Evolutionary conservation across 805 yeast genomes (phyloP).

Genomic region (Myxozyma nipponensis): DNA sequence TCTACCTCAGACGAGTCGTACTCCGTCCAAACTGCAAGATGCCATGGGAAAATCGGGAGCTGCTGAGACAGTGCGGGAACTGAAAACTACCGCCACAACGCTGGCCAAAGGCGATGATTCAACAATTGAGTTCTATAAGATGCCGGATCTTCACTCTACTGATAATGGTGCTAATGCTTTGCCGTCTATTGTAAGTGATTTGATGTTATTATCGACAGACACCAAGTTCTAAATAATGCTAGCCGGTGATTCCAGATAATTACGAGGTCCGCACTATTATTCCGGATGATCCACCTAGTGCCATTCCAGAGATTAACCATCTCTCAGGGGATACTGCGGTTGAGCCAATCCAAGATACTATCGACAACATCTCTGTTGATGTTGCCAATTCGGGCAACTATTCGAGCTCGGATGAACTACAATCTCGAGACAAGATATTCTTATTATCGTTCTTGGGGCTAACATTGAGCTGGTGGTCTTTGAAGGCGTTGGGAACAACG

Average conservation of each 20-base stretch:
- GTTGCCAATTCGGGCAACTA: conserved; percentile 18
- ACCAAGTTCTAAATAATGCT: conserved; percentile 23
- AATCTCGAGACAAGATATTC: conserved; percentile 36
- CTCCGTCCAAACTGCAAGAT: not conserved
- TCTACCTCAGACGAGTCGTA: not conserved
- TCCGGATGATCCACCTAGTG: conserved; percentile 30
- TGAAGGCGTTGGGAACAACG: conserved; percentile 15
- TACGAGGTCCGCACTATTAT: conserved; percentile 12
- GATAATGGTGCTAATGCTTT: not conserved
- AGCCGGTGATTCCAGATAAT: conserved; percentile 20
- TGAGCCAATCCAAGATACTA: conserved; percentile 32
- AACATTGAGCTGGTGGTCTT: conserved; percentile 39
- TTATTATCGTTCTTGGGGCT: conserved; percentile 35
- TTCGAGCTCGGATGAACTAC: conserved; percentile 20
- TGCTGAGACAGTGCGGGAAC: conserved; percentile 4
- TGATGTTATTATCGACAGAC: not conserved
- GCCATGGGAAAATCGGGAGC: not conserved
- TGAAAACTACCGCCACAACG: conserved; percentile 22
- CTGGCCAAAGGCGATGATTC: conserved; percentile 37
- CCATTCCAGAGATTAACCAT: conserved; percentile 21
- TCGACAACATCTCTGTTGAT: conserved; percentile 17
- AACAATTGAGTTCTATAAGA: conserved; percentile 37
- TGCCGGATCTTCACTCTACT: conserved; percentile 30
- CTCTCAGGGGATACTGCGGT: conserved; percentile 30
- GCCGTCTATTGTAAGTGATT: conserved; percentile 26